Evolutionary conservation across 495 filamentous ascomycete species (phyloP).

Genomic region (Polyplosphaeria fusca): DNA sequence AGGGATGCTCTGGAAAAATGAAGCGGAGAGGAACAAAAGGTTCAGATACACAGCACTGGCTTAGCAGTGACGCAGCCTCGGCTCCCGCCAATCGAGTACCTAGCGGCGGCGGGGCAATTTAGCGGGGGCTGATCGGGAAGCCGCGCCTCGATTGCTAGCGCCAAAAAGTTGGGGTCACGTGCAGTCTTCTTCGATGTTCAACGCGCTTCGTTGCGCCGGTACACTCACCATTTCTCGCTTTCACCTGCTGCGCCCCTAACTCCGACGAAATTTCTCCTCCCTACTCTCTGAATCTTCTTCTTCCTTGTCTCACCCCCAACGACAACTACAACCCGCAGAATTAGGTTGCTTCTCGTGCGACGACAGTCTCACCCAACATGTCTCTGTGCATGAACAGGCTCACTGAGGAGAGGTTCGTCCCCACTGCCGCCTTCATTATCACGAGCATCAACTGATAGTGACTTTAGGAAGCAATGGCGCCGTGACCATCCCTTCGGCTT

Average conservation of each 20-base stretch:
- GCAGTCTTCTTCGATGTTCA: not conserved
- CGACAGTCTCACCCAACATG: slow-evolving; percentile 51
- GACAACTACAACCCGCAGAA: too few species aligned
- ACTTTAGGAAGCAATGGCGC: slow-evolving; percentile 85
- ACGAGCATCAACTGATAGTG: slow-evolving; percentile 25
- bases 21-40: too few species aligned
- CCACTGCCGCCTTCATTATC: slow-evolving; percentile 25
- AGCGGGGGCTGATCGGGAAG: too few species aligned
- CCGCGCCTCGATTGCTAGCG: too few species aligned
- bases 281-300: too few species aligned
- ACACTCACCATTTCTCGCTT: not conserved
- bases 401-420: slow-evolving; percentile 77
- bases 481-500: slow-evolving; percentile 97
- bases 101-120: too few species aligned
- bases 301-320: too few species aligned
- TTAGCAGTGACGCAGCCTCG: too few species aligned
- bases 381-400: slow-evolving; percentile 84
- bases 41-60: too few species aligned
- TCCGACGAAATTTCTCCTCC: too few species aligned
- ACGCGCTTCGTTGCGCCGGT: not conserved
- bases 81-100: too few species aligned
- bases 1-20: not conserved
- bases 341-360: not conserved
- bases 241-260: not conserved
- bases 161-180: not conserved